These are phyloP conservation scores for Calonectria multiphialidica DNA, from an alignment of 2,329 filamentous ascomycete genomes.

Conservation along the genomic window DNA sequence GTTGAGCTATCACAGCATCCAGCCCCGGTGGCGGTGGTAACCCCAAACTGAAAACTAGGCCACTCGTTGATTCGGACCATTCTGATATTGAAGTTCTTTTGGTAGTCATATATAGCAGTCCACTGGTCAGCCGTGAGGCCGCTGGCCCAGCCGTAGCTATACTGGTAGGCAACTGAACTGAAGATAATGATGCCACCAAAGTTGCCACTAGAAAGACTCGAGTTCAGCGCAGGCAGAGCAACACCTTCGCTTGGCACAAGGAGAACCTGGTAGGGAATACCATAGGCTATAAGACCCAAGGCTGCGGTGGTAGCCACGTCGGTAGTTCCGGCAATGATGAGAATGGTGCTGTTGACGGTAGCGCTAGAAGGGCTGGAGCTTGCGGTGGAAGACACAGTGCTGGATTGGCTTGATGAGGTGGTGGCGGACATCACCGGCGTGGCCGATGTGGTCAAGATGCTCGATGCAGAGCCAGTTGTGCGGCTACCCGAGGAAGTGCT, in stretches of 20 bases:
- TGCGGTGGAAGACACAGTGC: not conserved
- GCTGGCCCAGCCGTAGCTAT: constrained; percentile 22
- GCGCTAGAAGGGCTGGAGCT: not conserved
- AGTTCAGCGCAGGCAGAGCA: constrained; percentile 20
- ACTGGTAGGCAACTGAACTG: constrained; percentile 24
- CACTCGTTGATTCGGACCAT: constrained; percentile 31
- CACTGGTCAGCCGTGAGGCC: constrained; percentile 24
- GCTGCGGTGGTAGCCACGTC: constrained; percentile 12
- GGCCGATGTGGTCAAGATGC: not conserved
- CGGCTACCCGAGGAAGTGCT: not conserved
- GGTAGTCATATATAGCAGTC: constrained; percentile 24
- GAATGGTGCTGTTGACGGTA: constrained; percentile 13
- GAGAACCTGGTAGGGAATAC: constrained; percentile 25
- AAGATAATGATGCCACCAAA: constrained; percentile 25
- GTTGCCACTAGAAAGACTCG: constrained; percentile 2
- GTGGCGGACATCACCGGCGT: not conserved
- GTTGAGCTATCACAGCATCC: constrained; percentile 7
- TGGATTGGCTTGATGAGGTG: not conserved
- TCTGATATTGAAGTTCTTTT: constrained; percentile 19
- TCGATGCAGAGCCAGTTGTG: not conserved
- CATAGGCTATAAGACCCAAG: constrained; percentile 24
- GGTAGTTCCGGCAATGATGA: not conserved
- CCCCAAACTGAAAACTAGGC: constrained; percentile 23
- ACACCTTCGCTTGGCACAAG: constrained; percentile 20
- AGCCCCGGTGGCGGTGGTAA: not conserved